Evolutionary conservation across 2,329 filamentous ascomycete species (phyloP).

Genomic region (Rutstroemia sp.): DNA sequence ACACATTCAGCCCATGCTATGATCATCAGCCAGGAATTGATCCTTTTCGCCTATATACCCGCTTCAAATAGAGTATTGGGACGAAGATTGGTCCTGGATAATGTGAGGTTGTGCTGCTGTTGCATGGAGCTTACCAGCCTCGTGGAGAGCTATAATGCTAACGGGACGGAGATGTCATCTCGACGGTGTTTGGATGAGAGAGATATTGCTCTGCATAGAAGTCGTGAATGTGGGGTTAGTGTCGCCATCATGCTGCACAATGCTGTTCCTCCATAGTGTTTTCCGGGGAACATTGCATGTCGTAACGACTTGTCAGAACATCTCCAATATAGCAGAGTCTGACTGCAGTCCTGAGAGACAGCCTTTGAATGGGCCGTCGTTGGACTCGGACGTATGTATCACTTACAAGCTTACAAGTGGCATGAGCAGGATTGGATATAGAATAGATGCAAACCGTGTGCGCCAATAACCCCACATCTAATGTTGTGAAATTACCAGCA

Average conservation of each 20-base stretch:
- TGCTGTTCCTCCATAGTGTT: not conserved
- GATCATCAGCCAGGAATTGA: conserved; percentile 5
- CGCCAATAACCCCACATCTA: conserved; percentile 4
- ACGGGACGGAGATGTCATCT: not conserved
- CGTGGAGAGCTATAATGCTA: not conserved
- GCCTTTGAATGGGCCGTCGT: not conserved
- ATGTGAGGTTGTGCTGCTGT: not conserved
- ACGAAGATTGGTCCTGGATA: conserved; percentile 1
- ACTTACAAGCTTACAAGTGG: not conserved
- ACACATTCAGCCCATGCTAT: conserved; percentile 1
- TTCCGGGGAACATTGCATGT: not conserved
- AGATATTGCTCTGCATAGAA: conserved; percentile 2
- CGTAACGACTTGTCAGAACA: conserved; percentile 1
- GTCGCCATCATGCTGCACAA: not conserved
- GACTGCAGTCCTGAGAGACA: conserved; percentile 1
- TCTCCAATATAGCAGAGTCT: not conserved
- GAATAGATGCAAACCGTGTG: conserved; percentile 6
- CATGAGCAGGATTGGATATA: conserved; percentile 5
- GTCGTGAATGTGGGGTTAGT: not conserved
- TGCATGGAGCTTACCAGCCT: not conserved
- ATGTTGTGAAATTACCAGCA: conserved; percentile 2
- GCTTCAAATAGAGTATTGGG: conserved; percentile 15
- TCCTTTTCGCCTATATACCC: conserved; percentile 13
- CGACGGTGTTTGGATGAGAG: conserved; percentile 3
- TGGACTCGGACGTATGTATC: conserved; percentile 1